A percentile compares a stretch with the other conserved stretches of the same genome.
Evolutionary conservation across 2,329 filamentous ascomycete species (phyloP).

Genomic region (Fusarium staphyleae): DNA sequence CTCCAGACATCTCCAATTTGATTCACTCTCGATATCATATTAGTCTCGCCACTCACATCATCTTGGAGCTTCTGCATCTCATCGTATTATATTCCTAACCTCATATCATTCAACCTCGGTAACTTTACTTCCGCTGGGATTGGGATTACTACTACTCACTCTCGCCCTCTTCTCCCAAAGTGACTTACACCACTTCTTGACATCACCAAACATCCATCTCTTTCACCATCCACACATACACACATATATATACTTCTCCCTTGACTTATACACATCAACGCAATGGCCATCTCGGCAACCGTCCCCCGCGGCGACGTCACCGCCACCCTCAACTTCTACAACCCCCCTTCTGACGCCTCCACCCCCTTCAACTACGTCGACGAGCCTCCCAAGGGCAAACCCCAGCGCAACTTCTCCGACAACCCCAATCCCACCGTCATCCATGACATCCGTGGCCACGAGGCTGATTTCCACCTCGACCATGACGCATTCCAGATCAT

Average conservation of each 20-base stretch:
- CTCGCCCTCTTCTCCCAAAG: neutral
- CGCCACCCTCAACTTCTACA: constrained; percentile 71
- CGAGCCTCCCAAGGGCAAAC: constrained; percentile 63
- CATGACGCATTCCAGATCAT: constrained; percentile 77
- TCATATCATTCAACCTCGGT: constrained; percentile 7
- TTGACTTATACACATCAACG: constrained; percentile 15
- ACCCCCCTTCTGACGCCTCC: constrained; percentile 64
- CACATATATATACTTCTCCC: neutral
- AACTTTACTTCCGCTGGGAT: neutral
- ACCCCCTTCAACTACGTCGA: constrained; percentile 73
- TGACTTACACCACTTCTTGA: neutral
- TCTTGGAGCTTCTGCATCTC: neutral
- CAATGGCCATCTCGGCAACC: constrained; percentile 51
- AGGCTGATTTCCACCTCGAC: constrained; percentile 72
- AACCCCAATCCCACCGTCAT: constrained; percentile 62
- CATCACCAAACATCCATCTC: neutral
- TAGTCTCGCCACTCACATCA: neutral
- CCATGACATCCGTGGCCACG: constrained; percentile 75
- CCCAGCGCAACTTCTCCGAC: constrained; percentile 70
- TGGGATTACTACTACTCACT: neutral
- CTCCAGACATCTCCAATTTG: constrained; percentile 4
- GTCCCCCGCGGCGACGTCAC: constrained; percentile 66
- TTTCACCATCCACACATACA: no score
- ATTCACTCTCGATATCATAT: constrained; percentile 1
- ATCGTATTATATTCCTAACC: neutral